A percentile compares a stretch with the other conserved stretches of the same genome.
Conservation (phyloP, 2,329 filamentous ascomycete genomes). For the Ophiostoma ulmi region DNA sequence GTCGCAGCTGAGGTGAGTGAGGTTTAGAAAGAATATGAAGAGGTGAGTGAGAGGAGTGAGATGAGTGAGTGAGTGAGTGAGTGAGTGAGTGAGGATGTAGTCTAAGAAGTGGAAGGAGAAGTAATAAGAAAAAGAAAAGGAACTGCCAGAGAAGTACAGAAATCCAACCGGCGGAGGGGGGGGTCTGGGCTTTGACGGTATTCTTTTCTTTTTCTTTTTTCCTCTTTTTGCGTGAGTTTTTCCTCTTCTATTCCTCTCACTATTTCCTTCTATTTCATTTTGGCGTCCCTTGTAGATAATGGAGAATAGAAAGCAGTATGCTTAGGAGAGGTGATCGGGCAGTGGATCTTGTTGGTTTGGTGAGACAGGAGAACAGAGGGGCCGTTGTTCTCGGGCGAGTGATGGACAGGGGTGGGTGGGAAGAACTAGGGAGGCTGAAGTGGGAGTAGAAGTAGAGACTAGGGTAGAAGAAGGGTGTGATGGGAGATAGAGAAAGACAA, state of each 20-base stretch:
- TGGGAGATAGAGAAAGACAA: not conserved
- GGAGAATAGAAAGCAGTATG: not conserved
- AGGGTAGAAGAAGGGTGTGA: not conserved
- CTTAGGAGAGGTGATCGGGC: not conserved
- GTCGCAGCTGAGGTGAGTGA: not conserved
- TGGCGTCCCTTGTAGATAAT: not conserved
- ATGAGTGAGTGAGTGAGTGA: not conserved
- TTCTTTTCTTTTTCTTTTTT: not conserved
- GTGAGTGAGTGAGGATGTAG: not conserved
- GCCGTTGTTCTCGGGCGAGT: slow-evolving; percentile 13
- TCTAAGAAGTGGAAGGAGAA: not conserved
- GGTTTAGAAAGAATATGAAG: not conserved
- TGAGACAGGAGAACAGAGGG: slow-evolving; percentile 21
- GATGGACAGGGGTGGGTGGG: not conserved
- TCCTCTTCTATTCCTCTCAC: slow-evolving; percentile 1
- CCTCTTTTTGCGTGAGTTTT: not conserved
- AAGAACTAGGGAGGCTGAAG: not conserved
- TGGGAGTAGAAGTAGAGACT: not conserved
- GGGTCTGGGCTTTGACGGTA: not conserved
- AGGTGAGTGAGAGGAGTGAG: not conserved
- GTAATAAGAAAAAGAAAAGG: not conserved
- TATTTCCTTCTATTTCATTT: not conserved
- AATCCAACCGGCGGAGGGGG: not conserved
- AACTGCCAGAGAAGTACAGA: not conserved
- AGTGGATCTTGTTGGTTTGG: slow-evolving; percentile 17